phyloP scores from a whole-genome alignment of 108 stramenopile species.

The Stephanodiscus triporus region DNA sequence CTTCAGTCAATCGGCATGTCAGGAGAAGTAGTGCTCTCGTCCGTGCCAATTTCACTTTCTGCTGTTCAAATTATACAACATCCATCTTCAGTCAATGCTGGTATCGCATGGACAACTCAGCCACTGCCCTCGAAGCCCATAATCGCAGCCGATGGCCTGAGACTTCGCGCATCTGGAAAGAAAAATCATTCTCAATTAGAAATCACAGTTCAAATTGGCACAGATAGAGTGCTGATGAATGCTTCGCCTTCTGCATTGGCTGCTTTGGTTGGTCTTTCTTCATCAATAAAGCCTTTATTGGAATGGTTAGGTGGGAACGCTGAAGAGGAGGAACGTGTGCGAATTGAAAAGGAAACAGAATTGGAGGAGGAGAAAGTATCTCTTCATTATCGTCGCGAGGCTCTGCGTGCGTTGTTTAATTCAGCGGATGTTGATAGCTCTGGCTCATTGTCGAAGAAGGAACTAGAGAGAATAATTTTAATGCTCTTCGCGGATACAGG shows the following conservation, averaged over 20 bases:
- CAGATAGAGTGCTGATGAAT: slow-evolving; percentile 18
- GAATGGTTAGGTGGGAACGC: slow-evolving; percentile 14
- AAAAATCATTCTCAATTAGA: slow-evolving; percentile 2
- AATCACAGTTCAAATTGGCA: slow-evolving; percentile 9
- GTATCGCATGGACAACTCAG: slow-evolving; percentile 22
- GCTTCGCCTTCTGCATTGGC: slow-evolving; percentile 28
- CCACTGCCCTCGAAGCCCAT: slow-evolving; percentile 42
- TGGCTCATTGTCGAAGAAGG: slow-evolving; percentile 25
- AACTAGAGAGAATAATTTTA: slow-evolving; percentile 18
- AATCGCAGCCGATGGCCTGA: slow-evolving; percentile 20
- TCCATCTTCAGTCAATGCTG: background rate
- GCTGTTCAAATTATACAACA: slow-evolving; percentile 19
- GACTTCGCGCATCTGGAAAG: slow-evolving; percentile 12
- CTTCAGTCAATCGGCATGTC: slow-evolving; percentile 3
- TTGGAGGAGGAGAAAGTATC: slow-evolving; percentile 3
- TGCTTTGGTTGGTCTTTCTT: slow-evolving; percentile 5
- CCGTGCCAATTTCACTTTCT: slow-evolving; percentile 20
- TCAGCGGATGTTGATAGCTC: slow-evolving; percentile 25
- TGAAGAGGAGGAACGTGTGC: slow-evolving; percentile 5
- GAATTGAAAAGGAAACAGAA: slow-evolving; percentile 10
- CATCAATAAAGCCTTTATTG: slow-evolving; percentile 4
- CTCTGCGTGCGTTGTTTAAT: slow-evolving; percentile 20
- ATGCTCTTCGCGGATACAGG: slow-evolving; percentile 13
- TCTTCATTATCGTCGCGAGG: slow-evolving; percentile 27
- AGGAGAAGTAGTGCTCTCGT: slow-evolving; percentile 12